Evolutionary conservation across 2,329 filamentous ascomycete species (phyloP), one percentile per base, ranked within the genome.

Genomic region (Pestalotiopsis sp.): DNA sequence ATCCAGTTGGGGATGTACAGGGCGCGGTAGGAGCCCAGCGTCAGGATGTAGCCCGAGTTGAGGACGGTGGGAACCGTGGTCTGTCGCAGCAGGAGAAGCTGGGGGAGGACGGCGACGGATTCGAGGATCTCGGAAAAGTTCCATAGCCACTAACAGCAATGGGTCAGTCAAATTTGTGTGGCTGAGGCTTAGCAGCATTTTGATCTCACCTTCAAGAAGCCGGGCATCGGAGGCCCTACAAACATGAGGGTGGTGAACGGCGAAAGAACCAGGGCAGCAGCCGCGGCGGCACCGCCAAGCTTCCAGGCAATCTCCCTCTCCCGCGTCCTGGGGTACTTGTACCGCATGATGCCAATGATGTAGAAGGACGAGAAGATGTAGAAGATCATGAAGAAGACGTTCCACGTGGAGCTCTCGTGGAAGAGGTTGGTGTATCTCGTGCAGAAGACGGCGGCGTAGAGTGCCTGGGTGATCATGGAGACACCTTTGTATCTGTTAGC

Each of bases 61-160:
- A 98, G 95, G 61, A 98, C 95, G 63, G 95, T 98, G 0, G 95
- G 95, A 0, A 98, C 94, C 31, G 91, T 94, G n/a, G 95, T 98
- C 80, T 98, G 94, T 69, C 95, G 93, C 14, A 98, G 89, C 58
- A 98, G 90, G 5, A 98, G 88, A 1, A 98, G 90, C 79, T 98
- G 95, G 0, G 95, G 95, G 23, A 98, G 90, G 41, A 98, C 90
- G 79, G 93, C 96, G 70, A 97, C 89, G 41, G 94, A 95, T 82
- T 98, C 95, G 76, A 98, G 91, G 73, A 97, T 92, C 74, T 96
- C 91, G 40, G 93, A 97, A 82, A 98, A 97, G 68, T 91, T 88
- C 92, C 93, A 97, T 71, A 93, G 86, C 78, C 92, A 88, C 93
- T 97, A 75, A 65, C 57, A 20, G 62, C 23, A 14, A 58, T 4